Percentiles rank a stretch among this genome's conserved stretches.
Conservation (phyloP, 441 rosid genomes). For the Eutrema salsugineum region DNA sequence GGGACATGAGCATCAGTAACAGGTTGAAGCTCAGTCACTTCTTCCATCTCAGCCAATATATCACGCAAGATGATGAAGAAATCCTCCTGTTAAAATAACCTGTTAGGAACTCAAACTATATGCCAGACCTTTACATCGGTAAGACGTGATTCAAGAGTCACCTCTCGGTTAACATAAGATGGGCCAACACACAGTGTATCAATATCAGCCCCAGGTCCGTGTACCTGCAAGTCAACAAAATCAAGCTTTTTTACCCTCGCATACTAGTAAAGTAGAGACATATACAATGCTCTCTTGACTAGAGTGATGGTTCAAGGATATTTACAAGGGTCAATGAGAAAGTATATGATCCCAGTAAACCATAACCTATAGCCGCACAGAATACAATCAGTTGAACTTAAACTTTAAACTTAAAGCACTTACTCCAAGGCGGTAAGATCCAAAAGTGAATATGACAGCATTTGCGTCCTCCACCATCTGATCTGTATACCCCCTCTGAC, state of each 20-base stretch:
- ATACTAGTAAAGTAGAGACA: neutral
- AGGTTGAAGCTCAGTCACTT: conserved; percentile 68
- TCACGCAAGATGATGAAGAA: conserved; percentile 55
- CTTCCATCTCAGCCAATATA: conserved; percentile 53
- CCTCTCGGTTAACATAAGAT: conserved; percentile 65
- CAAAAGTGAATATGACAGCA: conserved; percentile 63
- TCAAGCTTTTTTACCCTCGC: neutral
- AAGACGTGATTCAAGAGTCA: conserved; percentile 15
- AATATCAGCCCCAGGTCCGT: conserved; percentile 67
- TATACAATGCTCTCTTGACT: neutral
- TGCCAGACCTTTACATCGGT: neutral
- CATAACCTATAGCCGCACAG: neutral
- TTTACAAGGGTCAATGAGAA: neutral
- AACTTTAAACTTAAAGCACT: conserved; percentile 16
- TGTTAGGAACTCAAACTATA: conserved; percentile 1
- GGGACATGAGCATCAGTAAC: conserved; percentile 75
- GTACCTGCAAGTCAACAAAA: conserved; percentile 40
- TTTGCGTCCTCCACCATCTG: conserved; percentile 69
- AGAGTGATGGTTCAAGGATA: neutral
- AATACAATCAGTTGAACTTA: neutral
- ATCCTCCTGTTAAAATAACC: conserved; percentile 41
- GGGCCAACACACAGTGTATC: conserved; percentile 75
- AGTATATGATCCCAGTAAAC: neutral
- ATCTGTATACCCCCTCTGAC: conserved; percentile 47
- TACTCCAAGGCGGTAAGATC: conserved; percentile 68